Base-by-base conservation (phyloP, 331 rosid species). In the Phaseolus coccineus region DNA sequence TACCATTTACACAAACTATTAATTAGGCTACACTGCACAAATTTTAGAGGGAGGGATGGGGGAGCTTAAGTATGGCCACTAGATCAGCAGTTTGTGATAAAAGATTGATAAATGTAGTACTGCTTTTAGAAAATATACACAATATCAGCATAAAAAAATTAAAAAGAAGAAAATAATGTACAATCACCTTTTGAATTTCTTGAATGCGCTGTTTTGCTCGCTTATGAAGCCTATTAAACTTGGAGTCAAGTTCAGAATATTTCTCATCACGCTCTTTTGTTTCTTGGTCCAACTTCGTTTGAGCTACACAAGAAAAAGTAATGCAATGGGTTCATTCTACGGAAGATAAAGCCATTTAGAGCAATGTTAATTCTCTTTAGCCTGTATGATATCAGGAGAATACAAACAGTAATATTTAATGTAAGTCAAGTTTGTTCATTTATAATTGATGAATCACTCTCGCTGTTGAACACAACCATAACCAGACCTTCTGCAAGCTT, bases 191-290 rank as follows among this genome's bases (percentile, higher is more conserved):
- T 80, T 96, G 99, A 82, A 96, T 67, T 69, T 96, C 99, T 85
- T 96, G 99, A 86, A 96, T 96, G 15, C 99, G 97, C 73, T 96
- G 99, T 82, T 96, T 96, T 61, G 99, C 99, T 78, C 99, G 88
- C 85, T 96, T 96, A 80, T 93, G 99, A 85, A 96, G 98, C 89
- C 98, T 85, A 78, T 85, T 91, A 75, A 96, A 89, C 85, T 96
- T 96, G 31, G 87, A 83, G 77, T 96, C 99, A 51, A 96, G 97
- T 81, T 96, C 99, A 40, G 96, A 46, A 85, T 96, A 93, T 90
- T 93, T 96, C 85, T 89, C 99, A 25, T 96, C 99, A 16, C 92
- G 93, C 42, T 87, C 99, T 88, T 90, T 93, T 69, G 89, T 90
- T 86, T 93, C 98, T 74, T 87, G 91, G 81, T 96, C 93, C 59